These are phyloP conservation scores for Grigorovia jiainica DNA, from an alignment of 805 yeast species.

Conservation along the genomic window DNA sequence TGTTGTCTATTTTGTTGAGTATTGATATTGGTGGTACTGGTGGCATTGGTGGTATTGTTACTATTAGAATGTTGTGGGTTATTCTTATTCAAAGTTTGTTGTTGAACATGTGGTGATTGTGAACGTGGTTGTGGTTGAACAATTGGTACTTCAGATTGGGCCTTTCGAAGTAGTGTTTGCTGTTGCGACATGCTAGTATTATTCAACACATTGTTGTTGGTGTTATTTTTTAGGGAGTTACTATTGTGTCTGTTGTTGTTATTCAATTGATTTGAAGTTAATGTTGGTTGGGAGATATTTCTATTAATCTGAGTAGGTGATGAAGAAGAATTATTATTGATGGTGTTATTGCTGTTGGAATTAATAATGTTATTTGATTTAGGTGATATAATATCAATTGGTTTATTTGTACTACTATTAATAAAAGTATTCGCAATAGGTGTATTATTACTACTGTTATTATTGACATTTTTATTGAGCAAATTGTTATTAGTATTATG, in stretches of 20 bases:
- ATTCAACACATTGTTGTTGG: neutral
- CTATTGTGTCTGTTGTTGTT: neutral
- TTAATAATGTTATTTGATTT: no score
- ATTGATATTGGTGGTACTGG: neutral
- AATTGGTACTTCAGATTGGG: no score
- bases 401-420: neutral
- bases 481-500: neutral
- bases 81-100: neutral
- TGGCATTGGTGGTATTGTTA: slow-evolving; percentile 1
- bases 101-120: no score
- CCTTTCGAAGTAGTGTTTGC: no score
- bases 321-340: neutral
- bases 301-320: neutral
- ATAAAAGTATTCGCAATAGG: neutral
- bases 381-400: neutral
- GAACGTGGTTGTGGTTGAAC: no score
- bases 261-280: no score
- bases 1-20: slow-evolving; percentile 4
- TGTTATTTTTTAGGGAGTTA: neutral
- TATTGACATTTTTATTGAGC: neutral
- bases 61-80: neutral
- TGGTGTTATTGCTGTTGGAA: neutral
- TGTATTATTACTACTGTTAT: slow-evolving; percentile 3
- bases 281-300: neutral
- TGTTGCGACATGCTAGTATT: no score